A percentile compares a stretch with the other conserved stretches of the same genome.
These are phyloP conservation scores for Claviceps sp. DNA, from an alignment of 2,329 filamentous ascomycete species.

Conservation along the genomic window DNA sequence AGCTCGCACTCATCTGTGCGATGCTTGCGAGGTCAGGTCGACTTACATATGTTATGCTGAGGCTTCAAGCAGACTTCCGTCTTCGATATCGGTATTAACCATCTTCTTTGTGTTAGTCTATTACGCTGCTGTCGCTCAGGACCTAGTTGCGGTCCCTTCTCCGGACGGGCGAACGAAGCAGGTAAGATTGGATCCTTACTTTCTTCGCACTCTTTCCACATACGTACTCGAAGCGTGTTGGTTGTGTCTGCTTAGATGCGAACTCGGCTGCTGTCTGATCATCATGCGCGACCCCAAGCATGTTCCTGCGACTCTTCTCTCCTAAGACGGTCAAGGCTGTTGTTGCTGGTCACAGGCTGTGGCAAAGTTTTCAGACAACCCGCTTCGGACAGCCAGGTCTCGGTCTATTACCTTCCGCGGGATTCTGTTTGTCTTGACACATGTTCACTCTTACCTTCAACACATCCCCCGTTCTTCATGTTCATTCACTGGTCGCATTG, in stretches of 20 bases:
- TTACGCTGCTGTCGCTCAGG: background rate
- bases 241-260: too few relatives aligned
- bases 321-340: too few relatives aligned
- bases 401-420: too few relatives aligned
- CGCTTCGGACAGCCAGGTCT: too few relatives aligned
- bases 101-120: background rate
- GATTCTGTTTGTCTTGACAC: too few relatives aligned
- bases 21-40: background rate
- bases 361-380: too few relatives aligned
- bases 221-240: background rate
- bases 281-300: background rate
- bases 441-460: too few relatives aligned
- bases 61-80: background rate
- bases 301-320: too few relatives aligned
- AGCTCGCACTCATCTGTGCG: background rate
- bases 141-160: background rate
- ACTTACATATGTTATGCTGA: background rate
- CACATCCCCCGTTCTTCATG: too few relatives aligned
- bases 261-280: background rate
- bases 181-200: background rate
- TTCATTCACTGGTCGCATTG: too few relatives aligned
- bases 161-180: background rate
- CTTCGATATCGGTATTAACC: background rate
- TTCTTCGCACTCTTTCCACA: background rate
- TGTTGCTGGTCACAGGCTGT: too few relatives aligned